Conservation (phyloP, 768 basidiomycete genomes). For the Tylopilus vinaceipallidus region DNA sequence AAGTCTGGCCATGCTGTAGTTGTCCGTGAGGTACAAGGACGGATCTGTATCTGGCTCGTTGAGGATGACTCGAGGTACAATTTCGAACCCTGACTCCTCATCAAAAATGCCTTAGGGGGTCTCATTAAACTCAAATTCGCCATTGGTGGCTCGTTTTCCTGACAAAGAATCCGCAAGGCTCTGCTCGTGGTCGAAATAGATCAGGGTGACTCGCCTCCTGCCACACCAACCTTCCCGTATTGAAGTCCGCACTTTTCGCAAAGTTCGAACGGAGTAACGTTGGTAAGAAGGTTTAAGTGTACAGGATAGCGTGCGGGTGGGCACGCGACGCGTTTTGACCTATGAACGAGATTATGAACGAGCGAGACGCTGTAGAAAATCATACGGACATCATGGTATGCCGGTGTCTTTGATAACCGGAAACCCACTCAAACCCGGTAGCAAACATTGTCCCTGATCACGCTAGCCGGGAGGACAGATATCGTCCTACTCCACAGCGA, state of each 20-base stretch:
- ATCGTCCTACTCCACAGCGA: too few relatives aligned
- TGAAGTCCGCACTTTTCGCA: background rate
- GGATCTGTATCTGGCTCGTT: background rate
- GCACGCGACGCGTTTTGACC: background rate
- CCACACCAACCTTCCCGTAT: too few relatives aligned
- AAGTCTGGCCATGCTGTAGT: background rate
- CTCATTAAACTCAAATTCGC: background rate
- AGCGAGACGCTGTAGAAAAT: background rate
- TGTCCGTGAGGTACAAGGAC: background rate
- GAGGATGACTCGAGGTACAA: background rate
- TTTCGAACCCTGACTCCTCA: background rate
- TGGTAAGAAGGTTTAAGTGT: background rate
- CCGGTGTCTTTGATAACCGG: background rate
- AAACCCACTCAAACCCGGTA: background rate
- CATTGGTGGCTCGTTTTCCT: background rate
- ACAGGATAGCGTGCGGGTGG: background rate
- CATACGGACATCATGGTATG: too few relatives aligned
- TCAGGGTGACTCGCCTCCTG: too few relatives aligned
- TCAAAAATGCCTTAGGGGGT: background rate
- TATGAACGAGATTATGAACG: background rate
- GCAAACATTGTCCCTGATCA: background rate
- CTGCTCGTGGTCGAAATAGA: background rate
- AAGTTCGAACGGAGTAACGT: background rate
- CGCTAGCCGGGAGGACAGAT: background rate
- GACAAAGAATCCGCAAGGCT: too few relatives aligned